Conservation (phyloP, 2,329 filamentous ascomycete species). For the Scedosporium aurantiacum region DNA sequence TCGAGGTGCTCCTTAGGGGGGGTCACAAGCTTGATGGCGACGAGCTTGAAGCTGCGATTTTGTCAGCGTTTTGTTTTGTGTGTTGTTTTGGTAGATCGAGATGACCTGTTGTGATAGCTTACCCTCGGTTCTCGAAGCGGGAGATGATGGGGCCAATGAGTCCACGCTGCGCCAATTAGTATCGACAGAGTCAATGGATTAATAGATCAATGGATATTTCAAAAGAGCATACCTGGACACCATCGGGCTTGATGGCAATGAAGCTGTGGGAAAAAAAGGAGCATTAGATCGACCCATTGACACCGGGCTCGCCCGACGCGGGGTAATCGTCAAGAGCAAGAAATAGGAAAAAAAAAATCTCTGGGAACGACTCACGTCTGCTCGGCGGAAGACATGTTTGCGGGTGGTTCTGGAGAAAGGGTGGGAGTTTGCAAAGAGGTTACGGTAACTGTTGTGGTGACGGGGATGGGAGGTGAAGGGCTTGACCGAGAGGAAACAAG, state of each 20-base stretch:
- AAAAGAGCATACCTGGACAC: conserved; percentile 69
- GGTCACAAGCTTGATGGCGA: conserved; percentile 87
- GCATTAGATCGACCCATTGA: conserved; percentile 4
- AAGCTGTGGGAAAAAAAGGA: conserved; percentile 50
- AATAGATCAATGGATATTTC: not conserved
- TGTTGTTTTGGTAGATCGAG: not conserved
- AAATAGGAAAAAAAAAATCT: conserved; percentile 4
- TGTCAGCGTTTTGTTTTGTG: not conserved
- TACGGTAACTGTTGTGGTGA: not conserved
- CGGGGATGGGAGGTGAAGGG: not conserved
- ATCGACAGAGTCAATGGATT: not conserved
- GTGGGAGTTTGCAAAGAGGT: not conserved
- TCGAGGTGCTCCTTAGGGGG: conserved; percentile 92
- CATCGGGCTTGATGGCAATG: conserved; percentile 99
- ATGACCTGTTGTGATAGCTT: conserved; percentile 21
- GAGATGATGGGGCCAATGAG: conserved; percentile 95
- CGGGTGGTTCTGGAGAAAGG: not conserved
- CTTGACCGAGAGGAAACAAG: not conserved
- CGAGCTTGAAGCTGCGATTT: conserved; percentile 84
- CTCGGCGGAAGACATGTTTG: conserved; percentile 19
- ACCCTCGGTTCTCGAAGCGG: conserved; percentile 96
- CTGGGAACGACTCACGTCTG: conserved; percentile 57
- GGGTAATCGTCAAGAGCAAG: conserved; percentile 15
- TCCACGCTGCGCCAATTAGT: conserved; percentile 58
- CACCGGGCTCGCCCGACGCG: conserved; percentile 15